Base-by-base conservation (phyloP, 1,284 basidiomycete species). In the Malassezia caprae region DNA sequence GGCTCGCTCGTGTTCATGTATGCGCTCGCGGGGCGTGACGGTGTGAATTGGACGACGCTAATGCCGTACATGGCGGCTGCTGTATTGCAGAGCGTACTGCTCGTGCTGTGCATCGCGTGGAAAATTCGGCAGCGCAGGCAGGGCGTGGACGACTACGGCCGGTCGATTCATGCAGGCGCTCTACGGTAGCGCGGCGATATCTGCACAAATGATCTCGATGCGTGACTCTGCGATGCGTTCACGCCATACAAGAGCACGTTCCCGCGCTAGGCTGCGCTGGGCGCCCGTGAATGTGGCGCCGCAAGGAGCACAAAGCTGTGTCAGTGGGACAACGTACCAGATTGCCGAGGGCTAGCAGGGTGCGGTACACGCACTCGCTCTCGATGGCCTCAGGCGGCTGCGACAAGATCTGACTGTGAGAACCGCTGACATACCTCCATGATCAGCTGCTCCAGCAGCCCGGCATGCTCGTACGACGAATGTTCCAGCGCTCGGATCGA, bases 81-180 rank as follows among this genome's bases (percentile, higher is more conserved):
- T 6, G 73, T 84, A 17, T 85, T 96, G 80, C 94, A 98, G 76
- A 83, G 82, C 1, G 79, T 79, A 17, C 80, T 98, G 4, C 80
- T 98, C 44, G 76, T 78, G 56, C 74, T 77, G 26, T 77, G 77
- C 56, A 39, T 76, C 10, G 51, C 58, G 2, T 78, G 73, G 72
- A 73, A 68, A 51, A 51, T 75, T 41, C 63, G 75, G 7, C 90
- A 96, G 72, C 79, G 76, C 45, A 77, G 78, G 21, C 80, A 88
- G 4, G 82, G 83, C n/a, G 81, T 96, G 51, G 90, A 98, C 73
- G 93, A 96, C 76, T 98, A 93, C 69, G 93, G 94, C 0, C 78
- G 81, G 32, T 82, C 84, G 0, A 71, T 87, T n/a, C 23, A 21
- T 32, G n/a, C 48, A 11, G 35, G 35, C 48, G 26, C 34, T 40